These are phyloP conservation scores for Chalaropsis ovoidea DNA, from an alignment of 2,329 filamentous ascomycete genomes.

Conservation along the genomic window DNA sequence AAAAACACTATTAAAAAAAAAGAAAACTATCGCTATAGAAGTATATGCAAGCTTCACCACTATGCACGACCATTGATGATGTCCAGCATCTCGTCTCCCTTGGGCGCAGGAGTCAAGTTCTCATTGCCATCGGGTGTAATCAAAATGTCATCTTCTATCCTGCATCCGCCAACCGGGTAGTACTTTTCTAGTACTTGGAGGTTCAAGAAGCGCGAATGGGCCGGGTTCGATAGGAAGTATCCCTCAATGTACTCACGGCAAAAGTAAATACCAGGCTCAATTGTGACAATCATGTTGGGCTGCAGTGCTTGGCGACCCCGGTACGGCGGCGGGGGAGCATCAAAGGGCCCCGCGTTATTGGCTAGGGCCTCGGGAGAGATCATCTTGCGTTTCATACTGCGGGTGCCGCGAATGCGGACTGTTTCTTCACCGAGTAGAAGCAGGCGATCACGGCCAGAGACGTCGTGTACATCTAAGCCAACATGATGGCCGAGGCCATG, in stretches of 20 bases:
- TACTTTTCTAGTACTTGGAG: slow-evolving; percentile 54
- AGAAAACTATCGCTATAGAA: not conserved
- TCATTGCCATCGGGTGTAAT: slow-evolving; percentile 70
- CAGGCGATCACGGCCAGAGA: slow-evolving; percentile 37
- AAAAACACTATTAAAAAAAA: slow-evolving; percentile 15
- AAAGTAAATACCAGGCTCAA: slow-evolving; percentile 76
- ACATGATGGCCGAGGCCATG: slow-evolving; percentile 57
- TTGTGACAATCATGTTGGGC: slow-evolving; percentile 61
- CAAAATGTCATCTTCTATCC: slow-evolving; percentile 85
- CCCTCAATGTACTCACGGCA: slow-evolving; percentile 62
- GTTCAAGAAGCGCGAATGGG: slow-evolving; percentile 56
- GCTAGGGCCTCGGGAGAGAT: slow-evolving; percentile 34
- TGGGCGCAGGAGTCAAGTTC: slow-evolving; percentile 72
- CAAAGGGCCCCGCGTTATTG: slow-evolving; percentile 15
- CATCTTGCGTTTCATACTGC: slow-evolving; percentile 34
- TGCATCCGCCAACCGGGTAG: slow-evolving; percentile 73
- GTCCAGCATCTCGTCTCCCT: slow-evolving; percentile 59
- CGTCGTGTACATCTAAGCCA: slow-evolving; percentile 56
- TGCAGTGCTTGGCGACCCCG: slow-evolving; percentile 38
- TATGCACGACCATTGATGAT: slow-evolving; percentile 42
- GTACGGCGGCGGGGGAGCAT: slow-evolving; percentile 29
- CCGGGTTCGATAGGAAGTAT: slow-evolving; percentile 50
- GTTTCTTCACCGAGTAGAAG: slow-evolving; percentile 31
- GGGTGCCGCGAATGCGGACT: slow-evolving; percentile 29
- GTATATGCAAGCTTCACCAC: not conserved